A percentile compares a stretch with the other conserved stretches of the same genome.
Conservation (phyloP, 1,139 yeast genomes). For the Blastobotrys buckinghamii region DNA sequence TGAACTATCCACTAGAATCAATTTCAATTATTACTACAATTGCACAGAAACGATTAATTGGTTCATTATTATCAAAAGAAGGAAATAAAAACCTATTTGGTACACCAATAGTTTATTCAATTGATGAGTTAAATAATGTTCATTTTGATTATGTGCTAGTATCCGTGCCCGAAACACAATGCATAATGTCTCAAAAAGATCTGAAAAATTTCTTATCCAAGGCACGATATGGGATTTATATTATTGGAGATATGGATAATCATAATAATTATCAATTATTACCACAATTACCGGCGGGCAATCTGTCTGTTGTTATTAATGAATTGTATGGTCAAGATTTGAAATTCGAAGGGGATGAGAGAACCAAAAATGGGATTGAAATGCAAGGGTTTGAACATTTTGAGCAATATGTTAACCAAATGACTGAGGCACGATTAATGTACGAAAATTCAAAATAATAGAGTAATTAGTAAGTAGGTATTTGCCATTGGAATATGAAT, state of each 20-base stretch:
- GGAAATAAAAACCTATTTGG: slow-evolving; percentile 24
- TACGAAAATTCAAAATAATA: not conserved
- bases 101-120: slow-evolving; percentile 26
- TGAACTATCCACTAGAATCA: slow-evolving; percentile 40
- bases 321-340: slow-evolving; percentile 29
- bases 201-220: slow-evolving; percentile 10
- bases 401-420: slow-evolving; percentile 35
- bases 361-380: slow-evolving; percentile 15
- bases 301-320: slow-evolving; percentile 32
- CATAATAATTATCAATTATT: not conserved
- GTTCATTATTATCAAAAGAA: not conserved
- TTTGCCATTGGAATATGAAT: not conserved
- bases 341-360: too few species aligned
- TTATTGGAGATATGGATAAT: not conserved
- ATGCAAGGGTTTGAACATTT: slow-evolving; percentile 36
- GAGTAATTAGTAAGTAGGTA: too few species aligned
- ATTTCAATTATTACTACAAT: slow-evolving; percentile 42
- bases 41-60: slow-evolving; percentile 34
- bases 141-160: slow-evolving; percentile 32
- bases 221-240: slow-evolving; percentile 3
- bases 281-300: slow-evolving; percentile 15
- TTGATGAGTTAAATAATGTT: slow-evolving; percentile 29
- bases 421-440: slow-evolving; percentile 26
- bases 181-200: slow-evolving; percentile 10
- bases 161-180: slow-evolving; percentile 25